These are phyloP conservation scores for Knufia fluminis DNA, from an alignment of 2,329 filamentous ascomycete genomes.

Conservation along the genomic window DNA sequence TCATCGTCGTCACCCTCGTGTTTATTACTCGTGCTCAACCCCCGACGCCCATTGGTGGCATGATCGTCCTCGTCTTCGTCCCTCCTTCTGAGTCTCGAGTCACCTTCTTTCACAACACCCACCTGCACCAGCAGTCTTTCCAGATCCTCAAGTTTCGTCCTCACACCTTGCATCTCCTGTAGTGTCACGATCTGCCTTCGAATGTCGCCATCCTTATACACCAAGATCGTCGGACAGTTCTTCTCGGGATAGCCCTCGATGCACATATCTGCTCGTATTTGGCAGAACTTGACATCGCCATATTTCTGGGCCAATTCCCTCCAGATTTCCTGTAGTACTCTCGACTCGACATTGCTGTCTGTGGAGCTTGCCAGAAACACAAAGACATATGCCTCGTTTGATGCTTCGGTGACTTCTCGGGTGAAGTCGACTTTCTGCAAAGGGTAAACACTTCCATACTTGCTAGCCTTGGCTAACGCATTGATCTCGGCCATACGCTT, in stretches of 20 bases:
- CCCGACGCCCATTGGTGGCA: constrained; percentile 16
- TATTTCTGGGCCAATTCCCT: constrained; percentile 72
- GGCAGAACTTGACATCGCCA: constrained; percentile 93
- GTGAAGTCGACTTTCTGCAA: constrained; percentile 90
- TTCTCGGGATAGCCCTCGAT: constrained; percentile 93
- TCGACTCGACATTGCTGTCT: constrained; percentile 75
- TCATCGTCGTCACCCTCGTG: constrained; percentile 45
- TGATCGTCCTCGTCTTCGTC: constrained; percentile 43
- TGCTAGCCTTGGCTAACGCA: constrained; percentile 61
- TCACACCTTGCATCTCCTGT: constrained; percentile 63
- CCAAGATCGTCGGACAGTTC: constrained; percentile 87
- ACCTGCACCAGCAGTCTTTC: constrained; percentile 74
- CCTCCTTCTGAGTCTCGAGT: constrained; percentile 63
- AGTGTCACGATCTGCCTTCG: constrained; percentile 86
- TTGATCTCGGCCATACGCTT: constrained; percentile 79
- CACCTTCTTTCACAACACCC: constrained; percentile 67
- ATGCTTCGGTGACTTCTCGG: constrained; percentile 84
- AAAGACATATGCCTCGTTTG: constrained; percentile 56
- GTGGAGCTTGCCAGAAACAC: constrained; percentile 73
- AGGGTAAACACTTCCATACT: constrained; percentile 86
- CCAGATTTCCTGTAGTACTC: constrained; percentile 78
- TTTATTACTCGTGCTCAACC: constrained; percentile 43
- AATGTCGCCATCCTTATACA: constrained; percentile 90
- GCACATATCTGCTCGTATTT: constrained; percentile 83
- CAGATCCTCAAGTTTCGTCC: constrained; percentile 62